A percentile compares a stretch with the other conserved stretches of the same genome.
Evolutionary conservation across 163 green algal genomes (phyloP).

Genomic region (Coccomyxa subellipsoidea): DNA sequence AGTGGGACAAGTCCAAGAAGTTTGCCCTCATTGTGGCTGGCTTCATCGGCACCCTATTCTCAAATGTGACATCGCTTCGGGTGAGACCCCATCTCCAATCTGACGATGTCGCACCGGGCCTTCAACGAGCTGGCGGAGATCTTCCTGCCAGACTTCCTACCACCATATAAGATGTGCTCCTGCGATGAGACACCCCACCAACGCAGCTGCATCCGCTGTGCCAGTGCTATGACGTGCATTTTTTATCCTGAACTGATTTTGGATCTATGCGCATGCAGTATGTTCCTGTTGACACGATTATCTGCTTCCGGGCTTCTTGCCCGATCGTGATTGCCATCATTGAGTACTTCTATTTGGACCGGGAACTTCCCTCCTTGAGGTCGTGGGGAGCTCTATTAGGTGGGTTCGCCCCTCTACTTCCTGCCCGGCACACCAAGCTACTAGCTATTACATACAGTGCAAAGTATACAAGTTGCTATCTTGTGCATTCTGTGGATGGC

Average conservation of each 20-base stretch:
- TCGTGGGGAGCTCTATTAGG: conserved; percentile 53
- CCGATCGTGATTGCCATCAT: conserved; percentile 64
- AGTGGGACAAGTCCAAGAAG: conserved; percentile 13
- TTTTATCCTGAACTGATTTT: neutral
- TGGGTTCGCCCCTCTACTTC: neutral
- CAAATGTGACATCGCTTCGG: conserved; percentile 58
- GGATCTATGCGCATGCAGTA: conserved; percentile 31
- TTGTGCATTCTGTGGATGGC: no score
- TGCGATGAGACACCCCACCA: no score
- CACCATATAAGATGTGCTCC: no score
- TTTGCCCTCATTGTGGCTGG: conserved; percentile 32
- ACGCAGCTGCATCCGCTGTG: no score
- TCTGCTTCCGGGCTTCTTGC: conserved; percentile 67
- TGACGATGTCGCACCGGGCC: conserved; percentile 1
- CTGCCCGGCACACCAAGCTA: neutral
- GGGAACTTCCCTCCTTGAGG: conserved; percentile 48
- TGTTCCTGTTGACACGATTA: conserved; percentile 79
- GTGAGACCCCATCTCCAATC: neutral
- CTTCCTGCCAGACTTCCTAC: neutral
- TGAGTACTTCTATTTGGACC: conserved; percentile 67
- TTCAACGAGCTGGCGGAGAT: no score
- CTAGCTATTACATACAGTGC: neutral
- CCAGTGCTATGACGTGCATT: no score
- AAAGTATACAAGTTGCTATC: no score
- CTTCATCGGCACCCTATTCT: conserved; percentile 65